A percentile compares a stretch with the other conserved stretches of the same genome.
These are phyloP conservation scores for Aspergillus sojae DNA, from an alignment of 2,329 filamentous ascomycete species.

Conservation along the genomic window DNA sequence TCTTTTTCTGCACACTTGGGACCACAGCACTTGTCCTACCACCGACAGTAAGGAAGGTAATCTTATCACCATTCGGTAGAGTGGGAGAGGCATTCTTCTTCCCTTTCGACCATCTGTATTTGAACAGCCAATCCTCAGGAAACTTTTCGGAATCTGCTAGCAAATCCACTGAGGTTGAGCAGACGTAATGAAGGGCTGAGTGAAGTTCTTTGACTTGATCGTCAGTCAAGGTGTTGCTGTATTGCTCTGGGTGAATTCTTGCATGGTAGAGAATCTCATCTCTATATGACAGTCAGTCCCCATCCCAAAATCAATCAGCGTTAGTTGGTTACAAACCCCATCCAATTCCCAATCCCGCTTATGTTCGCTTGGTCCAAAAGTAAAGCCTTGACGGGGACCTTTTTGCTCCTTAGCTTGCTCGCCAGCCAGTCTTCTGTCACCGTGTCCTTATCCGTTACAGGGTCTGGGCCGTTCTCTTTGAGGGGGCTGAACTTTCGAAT, in stretches of 20 bases:
- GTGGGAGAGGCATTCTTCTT: conserved; percentile 69
- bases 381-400: conserved; percentile 85
- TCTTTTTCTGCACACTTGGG: conserved; percentile 84
- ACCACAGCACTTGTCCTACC: conserved; percentile 90
- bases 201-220: conserved; percentile 73
- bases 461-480: conserved; percentile 91
- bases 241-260: conserved; percentile 87
- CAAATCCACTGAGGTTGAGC: conserved; percentile 73
- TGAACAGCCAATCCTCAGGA: conserved; percentile 85
- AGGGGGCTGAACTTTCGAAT: conserved; percentile 78
- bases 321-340: conserved; percentile 59
- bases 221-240: conserved; percentile 77
- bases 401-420: conserved; percentile 72
- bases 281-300: conserved; percentile 34
- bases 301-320: not conserved
- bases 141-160: conserved; percentile 83
- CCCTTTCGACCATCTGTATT: conserved; percentile 85
- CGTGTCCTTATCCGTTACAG: conserved; percentile 75
- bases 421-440: conserved; percentile 76
- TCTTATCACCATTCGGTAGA: conserved; percentile 81
- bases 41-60: conserved; percentile 85
- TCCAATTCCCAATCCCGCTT: conserved; percentile 96
- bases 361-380: conserved; percentile 86
- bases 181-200: conserved; percentile 74
- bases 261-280: conserved; percentile 94